phyloP scores from a whole-genome alignment of 2,329 filamentous ascomycete species.

The Cercospora janseana region DNA sequence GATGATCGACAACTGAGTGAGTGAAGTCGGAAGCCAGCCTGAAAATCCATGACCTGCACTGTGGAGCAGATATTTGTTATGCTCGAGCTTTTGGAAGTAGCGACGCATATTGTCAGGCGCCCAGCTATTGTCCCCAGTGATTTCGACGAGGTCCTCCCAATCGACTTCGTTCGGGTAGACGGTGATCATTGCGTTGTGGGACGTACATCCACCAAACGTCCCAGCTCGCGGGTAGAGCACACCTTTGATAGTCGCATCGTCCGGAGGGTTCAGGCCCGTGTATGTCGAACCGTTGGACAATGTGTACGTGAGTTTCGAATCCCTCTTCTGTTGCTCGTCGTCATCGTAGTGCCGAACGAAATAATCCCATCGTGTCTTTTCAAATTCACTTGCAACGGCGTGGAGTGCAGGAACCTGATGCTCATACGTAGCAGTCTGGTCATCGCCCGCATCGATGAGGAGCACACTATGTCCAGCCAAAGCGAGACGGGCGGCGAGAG shows the following conservation, averaged over 20 bases:
- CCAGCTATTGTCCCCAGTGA: conserved; percentile 64
- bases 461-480: conserved; percentile 59
- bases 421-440: conserved; percentile 52
- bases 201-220: conserved; percentile 58
- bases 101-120: conserved; percentile 56
- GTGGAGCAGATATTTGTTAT: conserved; percentile 45
- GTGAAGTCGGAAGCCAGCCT: conserved; percentile 56
- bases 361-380: conserved; percentile 62
- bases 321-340: conserved; percentile 51
- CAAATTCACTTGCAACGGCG: conserved; percentile 47
- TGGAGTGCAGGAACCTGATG: conserved; percentile 57
- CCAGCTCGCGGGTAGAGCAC: conserved; percentile 59
- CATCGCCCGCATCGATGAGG: conserved; percentile 61
- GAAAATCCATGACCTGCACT: conserved; percentile 54
- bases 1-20: conserved; percentile 53
- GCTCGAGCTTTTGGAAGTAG: conserved; percentile 56
- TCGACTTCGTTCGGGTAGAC: conserved; percentile 60
- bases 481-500: conserved; percentile 59
- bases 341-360: conserved; percentile 63
- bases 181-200: conserved; percentile 61
- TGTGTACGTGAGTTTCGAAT: conserved; percentile 59
- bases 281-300: conserved; percentile 53
- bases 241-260: conserved; percentile 53
- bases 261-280: conserved; percentile 54
- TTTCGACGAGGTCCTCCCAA: conserved; percentile 55